These are phyloP conservation scores for Dactylorhiza incarnata DNA, from an alignment of 106 monocot genomes.

Conservation along the genomic window DNA sequence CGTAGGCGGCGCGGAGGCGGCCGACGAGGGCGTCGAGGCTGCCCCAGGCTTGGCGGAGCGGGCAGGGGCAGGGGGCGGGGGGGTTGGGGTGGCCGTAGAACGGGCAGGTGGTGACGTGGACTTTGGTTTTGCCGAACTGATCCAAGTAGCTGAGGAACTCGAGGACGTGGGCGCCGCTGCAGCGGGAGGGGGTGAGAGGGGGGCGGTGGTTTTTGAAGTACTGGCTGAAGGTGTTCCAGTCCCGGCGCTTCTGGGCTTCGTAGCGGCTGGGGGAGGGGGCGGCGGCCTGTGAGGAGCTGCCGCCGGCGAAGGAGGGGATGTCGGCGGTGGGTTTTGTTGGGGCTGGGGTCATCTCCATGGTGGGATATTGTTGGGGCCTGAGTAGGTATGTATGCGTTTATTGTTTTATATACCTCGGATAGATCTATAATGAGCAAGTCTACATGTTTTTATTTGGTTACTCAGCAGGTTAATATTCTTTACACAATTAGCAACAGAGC, in stretches of 20 bases:
- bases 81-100: neutral
- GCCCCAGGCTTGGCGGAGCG: conserved; percentile 5
- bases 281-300: neutral
- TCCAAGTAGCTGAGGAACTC: conserved; percentile 23
- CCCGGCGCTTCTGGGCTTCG: neutral
- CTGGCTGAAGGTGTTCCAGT: conserved; percentile 5
- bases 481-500: no score
- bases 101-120: conserved; percentile 4
- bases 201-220: conserved; percentile 4
- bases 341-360: neutral
- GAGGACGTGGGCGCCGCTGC: conserved; percentile 20
- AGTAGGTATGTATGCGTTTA: neutral
- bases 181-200: neutral
- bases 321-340: neutral
- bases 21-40: conserved; percentile 8
- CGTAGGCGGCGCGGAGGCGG: conserved; percentile 8
- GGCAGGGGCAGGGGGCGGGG: conserved; percentile 2
- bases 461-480: neutral
- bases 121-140: conserved; percentile 28
- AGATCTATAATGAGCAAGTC: no score
- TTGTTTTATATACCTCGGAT: no score
- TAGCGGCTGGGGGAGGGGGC: neutral
- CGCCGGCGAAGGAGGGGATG: neutral
- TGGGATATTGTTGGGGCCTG: neutral
- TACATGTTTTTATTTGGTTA: no score